Conservation (phyloP, 225 moss, liverwort and hornwort species). For the Pseudoscleropodium purum region DNA sequence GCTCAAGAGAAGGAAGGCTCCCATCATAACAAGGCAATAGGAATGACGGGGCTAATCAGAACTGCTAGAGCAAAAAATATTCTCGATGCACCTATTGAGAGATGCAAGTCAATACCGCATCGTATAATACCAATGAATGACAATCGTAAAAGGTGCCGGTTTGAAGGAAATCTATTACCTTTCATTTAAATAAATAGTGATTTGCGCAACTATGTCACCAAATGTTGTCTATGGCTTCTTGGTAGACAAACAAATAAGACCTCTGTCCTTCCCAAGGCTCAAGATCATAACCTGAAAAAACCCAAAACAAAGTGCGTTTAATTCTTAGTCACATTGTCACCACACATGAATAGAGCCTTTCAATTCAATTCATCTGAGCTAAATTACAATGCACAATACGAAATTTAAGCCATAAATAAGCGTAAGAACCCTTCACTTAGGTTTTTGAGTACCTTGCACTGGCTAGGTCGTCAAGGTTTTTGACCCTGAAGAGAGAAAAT, state of each 20-base stretch:
- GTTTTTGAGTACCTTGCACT: conserved; percentile 28
- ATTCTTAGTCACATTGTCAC: not conserved
- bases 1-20: not conserved
- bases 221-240: conserved; percentile 61
- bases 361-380: not conserved
- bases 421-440: not conserved
- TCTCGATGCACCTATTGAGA: not conserved
- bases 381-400: not conserved
- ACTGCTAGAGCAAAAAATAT: not conserved
- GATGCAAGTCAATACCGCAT: not conserved
- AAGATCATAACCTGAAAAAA: conserved; percentile 50
- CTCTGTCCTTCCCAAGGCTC: conserved; percentile 70
- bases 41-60: not conserved
- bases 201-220: conserved; percentile 67
- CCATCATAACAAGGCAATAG: not conserved
- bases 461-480: not conserved
- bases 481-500: not conserved
- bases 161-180: not conserved
- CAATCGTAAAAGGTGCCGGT: not conserved
- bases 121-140: not conserved
- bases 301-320: not conserved
- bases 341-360: not conserved
- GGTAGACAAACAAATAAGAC: conserved; percentile 55
- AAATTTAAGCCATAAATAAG: not conserved
- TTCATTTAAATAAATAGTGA: conserved; percentile 53